These are phyloP conservation scores for Senna siamea DNA, from an alignment of 306 rosid species.

Conservation along the genomic window DNA sequence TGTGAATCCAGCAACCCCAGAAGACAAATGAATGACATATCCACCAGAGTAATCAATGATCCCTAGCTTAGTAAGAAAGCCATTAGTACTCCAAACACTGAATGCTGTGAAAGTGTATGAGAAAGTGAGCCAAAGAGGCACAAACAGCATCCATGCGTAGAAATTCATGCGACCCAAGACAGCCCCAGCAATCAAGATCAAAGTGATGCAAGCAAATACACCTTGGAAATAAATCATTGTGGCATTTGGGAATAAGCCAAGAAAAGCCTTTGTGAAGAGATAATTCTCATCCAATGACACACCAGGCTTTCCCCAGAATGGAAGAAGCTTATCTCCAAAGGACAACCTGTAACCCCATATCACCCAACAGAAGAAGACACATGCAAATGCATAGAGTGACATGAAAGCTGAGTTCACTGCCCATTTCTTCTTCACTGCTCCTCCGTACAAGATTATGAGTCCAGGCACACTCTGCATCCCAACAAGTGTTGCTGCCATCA, in stretches of 20 bases:
- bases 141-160: slow-evolving; percentile 61
- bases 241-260: slow-evolving; percentile 44
- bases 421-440: slow-evolving; percentile 65
- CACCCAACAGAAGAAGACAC: slow-evolving; percentile 54
- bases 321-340: slow-evolving; percentile 42
- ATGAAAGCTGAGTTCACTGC: slow-evolving; percentile 62
- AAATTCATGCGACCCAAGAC: slow-evolving; percentile 57
- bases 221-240: slow-evolving; percentile 54
- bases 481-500: slow-evolving; percentile 46
- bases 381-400: slow-evolving; percentile 57
- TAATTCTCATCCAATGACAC: slow-evolving; percentile 34
- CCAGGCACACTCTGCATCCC: slow-evolving; percentile 54
- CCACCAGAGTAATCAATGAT: slow-evolving; percentile 54
- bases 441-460: slow-evolving; percentile 52
- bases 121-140: slow-evolving; percentile 60
- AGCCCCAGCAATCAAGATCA: slow-evolving; percentile 58
- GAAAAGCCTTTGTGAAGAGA: slow-evolving; percentile 38
- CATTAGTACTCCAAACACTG: slow-evolving; percentile 52
- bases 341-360: slow-evolving; percentile 52
- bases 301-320: slow-evolving; percentile 50
- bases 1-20: slow-evolving; percentile 63
- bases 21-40: slow-evolving; percentile 56
- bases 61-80: slow-evolving; percentile 36
- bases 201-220: slow-evolving; percentile 56
- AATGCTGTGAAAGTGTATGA: slow-evolving; percentile 52